Base-by-base conservation (phyloP, 2,329 filamentous ascomycete genomes). In the Fusarium tricinctum region DNA sequence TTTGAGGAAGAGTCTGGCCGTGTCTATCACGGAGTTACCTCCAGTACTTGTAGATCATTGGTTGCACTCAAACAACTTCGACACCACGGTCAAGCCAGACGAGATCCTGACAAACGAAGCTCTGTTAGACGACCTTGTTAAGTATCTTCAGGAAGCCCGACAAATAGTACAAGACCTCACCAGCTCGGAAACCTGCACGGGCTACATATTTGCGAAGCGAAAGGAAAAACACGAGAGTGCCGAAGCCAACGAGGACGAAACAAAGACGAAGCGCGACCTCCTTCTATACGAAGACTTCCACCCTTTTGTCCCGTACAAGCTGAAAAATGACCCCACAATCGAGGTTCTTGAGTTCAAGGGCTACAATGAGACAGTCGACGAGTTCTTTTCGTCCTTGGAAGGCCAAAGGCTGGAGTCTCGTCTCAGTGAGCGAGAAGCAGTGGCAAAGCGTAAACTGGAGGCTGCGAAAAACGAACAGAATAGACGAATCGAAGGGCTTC, bases 371-470 rank as follows among this genome's bases (percentile, higher is more conserved):
- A 96, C 94, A 0, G 94, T 97, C 0, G 96, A 99, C 76, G 93
- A 97, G 71, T 99, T 97, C 81, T 98, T 97, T 78, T 98, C 96
- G 0, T 98, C 95, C 0, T 88, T 98, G 26, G 96, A 99, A 80
- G 93, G 94, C 0, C 95, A 97, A 77, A 97, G 93, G 76, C 84
- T 98, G 1, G 92, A 97, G 77, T 97, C 93, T 2, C 87, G 89
- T 53, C 81, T 98, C 6, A 89, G 88, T 6, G 95, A 98, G 77
- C 88, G 91, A 48, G 94, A 99, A 78, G 89, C 91, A 20, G 85
- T 86, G 6, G 96, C 96, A 5, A 92, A 91, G 79, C 89, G 88
- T 74, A 97, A 97, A 77, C 84, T 99, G 5, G 92, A 97, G 38
- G 87, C 91, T n/a, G 93, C 94, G 0, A 88, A 89, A 73, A 85